Conservation (phyloP, 1,139 yeast species). For the Torulaspora pretoriensis region DNA sequence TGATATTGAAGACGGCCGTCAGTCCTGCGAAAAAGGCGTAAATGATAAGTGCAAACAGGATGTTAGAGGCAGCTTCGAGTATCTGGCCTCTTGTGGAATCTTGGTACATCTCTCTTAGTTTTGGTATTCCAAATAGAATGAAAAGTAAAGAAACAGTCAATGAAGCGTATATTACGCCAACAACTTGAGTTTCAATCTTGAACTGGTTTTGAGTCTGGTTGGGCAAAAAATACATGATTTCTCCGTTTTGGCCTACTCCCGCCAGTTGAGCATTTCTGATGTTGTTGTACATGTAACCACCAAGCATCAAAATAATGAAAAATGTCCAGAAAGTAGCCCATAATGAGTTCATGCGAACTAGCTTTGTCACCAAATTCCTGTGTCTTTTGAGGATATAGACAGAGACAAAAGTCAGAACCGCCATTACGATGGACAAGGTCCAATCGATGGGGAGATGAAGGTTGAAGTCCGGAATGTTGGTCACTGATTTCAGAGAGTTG, state of each 20-base stretch:
- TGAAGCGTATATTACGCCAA: constrained; percentile 59
- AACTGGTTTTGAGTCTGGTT: constrained; percentile 70
- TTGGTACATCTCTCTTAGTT: constrained; percentile 37
- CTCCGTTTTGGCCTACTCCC: constrained; percentile 53
- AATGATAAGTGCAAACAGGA: constrained; percentile 40
- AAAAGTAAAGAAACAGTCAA: constrained; percentile 49
- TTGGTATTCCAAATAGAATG: constrained; percentile 49
- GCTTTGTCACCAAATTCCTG: constrained; percentile 30
- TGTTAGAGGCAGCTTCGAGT: constrained; percentile 45
- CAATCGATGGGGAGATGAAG: constrained; percentile 57
- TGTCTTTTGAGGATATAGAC: constrained; percentile 36
- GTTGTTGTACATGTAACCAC: constrained; percentile 92
- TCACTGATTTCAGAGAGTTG: constrained; percentile 33
- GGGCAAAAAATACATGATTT: constrained; percentile 54
- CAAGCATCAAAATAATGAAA: constrained; percentile 64
- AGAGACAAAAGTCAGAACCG: constrained; percentile 33
- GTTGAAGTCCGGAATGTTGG: constrained; percentile 44
- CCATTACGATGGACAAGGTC: constrained; percentile 46
- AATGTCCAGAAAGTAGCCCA: constrained; percentile 64
- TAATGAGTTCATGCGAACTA: constrained; percentile 44
- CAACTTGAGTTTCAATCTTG: constrained; percentile 78
- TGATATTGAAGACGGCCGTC: constrained; percentile 52
- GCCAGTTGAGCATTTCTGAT: constrained; percentile 75
- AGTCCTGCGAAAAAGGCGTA: constrained; percentile 53
- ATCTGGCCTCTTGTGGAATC: constrained; percentile 32